Base-by-base conservation (phyloP, 306 rosid genomes). In the Herpetospermum pedunculosum region DNA sequence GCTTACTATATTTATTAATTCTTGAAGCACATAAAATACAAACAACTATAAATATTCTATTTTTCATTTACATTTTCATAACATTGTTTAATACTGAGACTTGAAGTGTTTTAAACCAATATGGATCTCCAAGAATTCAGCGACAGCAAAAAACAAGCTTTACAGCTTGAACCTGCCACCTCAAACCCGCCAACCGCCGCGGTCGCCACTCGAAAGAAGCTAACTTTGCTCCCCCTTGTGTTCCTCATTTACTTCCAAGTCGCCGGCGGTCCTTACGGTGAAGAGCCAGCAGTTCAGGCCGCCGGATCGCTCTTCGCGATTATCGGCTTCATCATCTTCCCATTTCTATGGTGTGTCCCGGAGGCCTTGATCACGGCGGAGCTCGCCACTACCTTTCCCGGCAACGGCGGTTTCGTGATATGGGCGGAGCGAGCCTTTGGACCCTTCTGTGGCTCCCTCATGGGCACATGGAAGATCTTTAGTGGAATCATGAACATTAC, bases 191-290 rank as follows among this genome's bases (percentile, higher is more conserved):
- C 63, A 26, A 5, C 53, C 50, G 14, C 32, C 6, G 14, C 6
- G 13, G 19, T 40, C 5, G 11, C 48, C 6, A 73, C 32, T n/a
- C 34, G 34, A 12, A 73, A 73, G 65, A 73, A 73, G 49, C 76
- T 73, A 15, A 73, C 76, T n/a, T 8, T 73, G 35, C 14, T 73
- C 35, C 76, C 76, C 7, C 64, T 73, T n/a, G 54, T 73, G 13
- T 73, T 73, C 49, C 76, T 73, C 65, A 73, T 73, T 57, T 65
- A 65, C 72, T 37, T 65, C 19, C 49, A 65, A 41, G 50, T 65
- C 2, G 72, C 72, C 0, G 49, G 72, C 3, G 50, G 72, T 23
- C 72, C 72, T 40, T 65, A 65, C 18, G 72, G 72, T 6, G 72
- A 65, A 65, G 72, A 73, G 54, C 76, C 76, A 11, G 64, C 76